Base-by-base conservation (phyloP, 2,329 filamentous ascomycete genomes). In the Mycosphaerelloides madeirae region DNA sequence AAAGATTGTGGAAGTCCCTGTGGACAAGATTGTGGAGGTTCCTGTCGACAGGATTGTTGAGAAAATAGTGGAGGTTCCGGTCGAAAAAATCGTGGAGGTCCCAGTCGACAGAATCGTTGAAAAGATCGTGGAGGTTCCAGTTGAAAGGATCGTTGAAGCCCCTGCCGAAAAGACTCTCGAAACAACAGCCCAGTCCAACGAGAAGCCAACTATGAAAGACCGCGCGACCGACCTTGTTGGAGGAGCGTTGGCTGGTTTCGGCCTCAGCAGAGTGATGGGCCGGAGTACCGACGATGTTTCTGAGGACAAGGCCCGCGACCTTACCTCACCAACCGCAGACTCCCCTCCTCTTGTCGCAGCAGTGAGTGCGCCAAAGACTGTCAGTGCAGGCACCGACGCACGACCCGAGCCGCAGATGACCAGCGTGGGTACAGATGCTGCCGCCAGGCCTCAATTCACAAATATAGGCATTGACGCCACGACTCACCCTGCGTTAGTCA, bases 221-320 rank as follows among this genome's bases (percentile, higher is more conserved):
- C 49, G 50, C 25, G 57, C 62, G 15, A 58, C 52, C 20, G 58
- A 60, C 16, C 52, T 59, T n/a, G 56, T 58, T 31, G 60, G 59
- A 9, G 61, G 61, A 16, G 57, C 61, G 18, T 43, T 64, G 12
- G 60, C 62, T 42, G 64, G 63, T n/a, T 58, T 62, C 34, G 64
- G 63, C 6, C 53, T 68, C 31, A 62, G 61, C 19, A 53, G 55
- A 37, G 29, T 55, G 2, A 14, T 56, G 13, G 48, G 44, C n/a
- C 31, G 38, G 20, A 47, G 49, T 7, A 29, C 45, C 9, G 37
- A 49, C 5, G 25, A 48, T 12, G 38, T 47, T 16, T 29, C 43
- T 3, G 38, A 22, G 11, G 18, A 32, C 3, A 43, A 25, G 25
- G 22, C 22, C 9, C 22, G 22, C 22, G 32, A 38, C 7, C 13